Evolutionary conservation across 2,329 filamentous ascomycete genomes (phyloP).

Genomic region (Talaromyces sp.): DNA sequence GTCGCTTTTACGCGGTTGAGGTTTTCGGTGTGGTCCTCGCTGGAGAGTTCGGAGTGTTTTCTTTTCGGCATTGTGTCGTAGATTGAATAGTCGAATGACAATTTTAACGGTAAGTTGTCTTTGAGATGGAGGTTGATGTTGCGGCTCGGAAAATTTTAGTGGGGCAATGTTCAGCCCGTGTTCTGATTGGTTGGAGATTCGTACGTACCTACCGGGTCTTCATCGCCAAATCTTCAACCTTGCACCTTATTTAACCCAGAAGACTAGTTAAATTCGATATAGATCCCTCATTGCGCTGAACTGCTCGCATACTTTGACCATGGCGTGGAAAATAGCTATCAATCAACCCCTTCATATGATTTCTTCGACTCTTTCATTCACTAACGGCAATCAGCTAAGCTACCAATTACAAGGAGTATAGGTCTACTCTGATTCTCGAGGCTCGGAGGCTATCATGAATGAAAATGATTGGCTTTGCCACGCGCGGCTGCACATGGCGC

Average conservation of each 20-base stretch:
- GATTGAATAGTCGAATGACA: neutral
- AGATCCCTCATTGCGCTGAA: neutral
- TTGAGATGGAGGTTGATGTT: neutral
- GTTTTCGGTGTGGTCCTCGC: conserved; percentile 26
- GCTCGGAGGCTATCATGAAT: neutral
- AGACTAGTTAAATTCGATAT: neutral
- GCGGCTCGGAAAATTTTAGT: conserved; percentile 9
- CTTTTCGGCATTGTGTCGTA: conserved; percentile 39
- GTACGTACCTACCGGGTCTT: neutral
- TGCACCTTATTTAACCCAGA: neutral
- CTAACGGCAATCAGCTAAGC: neutral
- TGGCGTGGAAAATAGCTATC: neutral
- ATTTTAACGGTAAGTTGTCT: neutral
- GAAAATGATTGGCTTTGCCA: neutral
- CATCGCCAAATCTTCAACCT: neutral
- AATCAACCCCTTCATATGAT: neutral
- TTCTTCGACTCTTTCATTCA: neutral
- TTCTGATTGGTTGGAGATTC: conserved; percentile 6
- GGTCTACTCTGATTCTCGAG: neutral
- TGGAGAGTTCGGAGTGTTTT: conserved; percentile 38
- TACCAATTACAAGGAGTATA: neutral
- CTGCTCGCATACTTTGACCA: neutral
- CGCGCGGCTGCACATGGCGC: neutral
- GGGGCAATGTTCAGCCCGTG: neutral
- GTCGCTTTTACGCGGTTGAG: conserved; percentile 35